A percentile compares a stretch with the other conserved stretches of the same genome.
These are phyloP conservation scores for Proliferodiscus dingleyae DNA, from an alignment of 2,329 filamentous ascomycete genomes.

Conservation along the genomic window DNA sequence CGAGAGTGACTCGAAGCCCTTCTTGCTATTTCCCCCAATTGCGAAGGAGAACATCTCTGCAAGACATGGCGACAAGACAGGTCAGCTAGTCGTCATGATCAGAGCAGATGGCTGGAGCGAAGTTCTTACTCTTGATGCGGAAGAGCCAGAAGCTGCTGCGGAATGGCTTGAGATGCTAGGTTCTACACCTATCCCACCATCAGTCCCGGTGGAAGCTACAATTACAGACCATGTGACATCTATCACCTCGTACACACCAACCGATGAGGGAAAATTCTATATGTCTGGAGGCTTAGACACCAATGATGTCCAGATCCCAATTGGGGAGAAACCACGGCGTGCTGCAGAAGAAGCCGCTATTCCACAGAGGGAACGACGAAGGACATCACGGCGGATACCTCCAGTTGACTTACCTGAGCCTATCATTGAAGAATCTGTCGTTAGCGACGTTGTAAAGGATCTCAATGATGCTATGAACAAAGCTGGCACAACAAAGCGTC, in stretches of 20 bases:
- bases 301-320: slow-evolving; percentile 25
- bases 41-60: slow-evolving; percentile 69
- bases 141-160: slow-evolving; percentile 51
- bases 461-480: slow-evolving; percentile 21
- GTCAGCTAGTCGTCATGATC: slow-evolving; percentile 82
- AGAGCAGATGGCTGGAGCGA: slow-evolving; percentile 82
- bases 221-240: slow-evolving; percentile 34
- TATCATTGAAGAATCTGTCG: slow-evolving; percentile 10
- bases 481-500: slow-evolving; percentile 17
- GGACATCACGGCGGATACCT: slow-evolving; percentile 1
- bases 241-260: not conserved
- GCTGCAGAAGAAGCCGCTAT: slow-evolving; percentile 14
- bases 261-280: not conserved
- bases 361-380: slow-evolving; percentile 6
- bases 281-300: slow-evolving; percentile 6
- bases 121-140: slow-evolving; percentile 69
- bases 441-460: slow-evolving; percentile 10
- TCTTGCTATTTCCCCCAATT: slow-evolving; percentile 91
- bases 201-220: slow-evolving; percentile 21
- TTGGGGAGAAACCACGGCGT: slow-evolving; percentile 27
- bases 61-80: slow-evolving; percentile 63
- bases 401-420: slow-evolving; percentile 3
- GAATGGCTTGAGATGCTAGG: slow-evolving; percentile 90
- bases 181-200: slow-evolving; percentile 55
- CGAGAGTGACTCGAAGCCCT: slow-evolving; percentile 72